A percentile compares a stretch with the other conserved stretches of the same genome.
Evolutionary conservation across 1,284 basidiomycete genomes (phyloP).

Genomic region (Bondarzewia mesenterica): DNA sequence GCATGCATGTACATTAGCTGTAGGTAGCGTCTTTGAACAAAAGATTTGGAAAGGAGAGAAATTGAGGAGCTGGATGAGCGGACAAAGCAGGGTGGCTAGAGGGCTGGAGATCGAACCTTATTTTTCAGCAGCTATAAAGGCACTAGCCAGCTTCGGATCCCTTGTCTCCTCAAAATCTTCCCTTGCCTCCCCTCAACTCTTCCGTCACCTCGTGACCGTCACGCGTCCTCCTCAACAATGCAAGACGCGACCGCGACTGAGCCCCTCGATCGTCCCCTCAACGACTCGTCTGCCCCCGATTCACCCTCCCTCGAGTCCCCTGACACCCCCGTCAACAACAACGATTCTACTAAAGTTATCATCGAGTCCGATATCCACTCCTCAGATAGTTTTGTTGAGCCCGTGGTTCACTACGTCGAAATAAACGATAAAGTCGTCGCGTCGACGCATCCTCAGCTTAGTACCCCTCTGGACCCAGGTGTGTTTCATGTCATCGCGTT

Average conservation of each 20-base stretch:
- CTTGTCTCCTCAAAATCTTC: constrained; percentile 64
- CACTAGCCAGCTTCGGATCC: constrained; percentile 58
- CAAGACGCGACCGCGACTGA: constrained; percentile 40
- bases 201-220: constrained; percentile 29
- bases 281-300: constrained; percentile 23
- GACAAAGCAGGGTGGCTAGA: constrained; percentile 37
- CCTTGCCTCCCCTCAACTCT: constrained; percentile 28
- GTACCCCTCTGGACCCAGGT: constrained; percentile 44
- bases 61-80: constrained; percentile 16
- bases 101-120: constrained; percentile 76
- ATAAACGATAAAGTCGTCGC: constrained; percentile 30
- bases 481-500: constrained; percentile 15
- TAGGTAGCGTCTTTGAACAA: constrained; percentile 1
- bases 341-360: constrained; percentile 30
- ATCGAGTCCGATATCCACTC: constrained; percentile 54
- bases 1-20: constrained; percentile 8
- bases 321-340: constrained; percentile 48
- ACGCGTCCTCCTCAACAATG: constrained; percentile 35
- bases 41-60: constrained; percentile 11
- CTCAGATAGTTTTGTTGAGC: constrained; percentile 47
- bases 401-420: constrained; percentile 29
- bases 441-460: constrained; percentile 37
- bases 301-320: constrained; percentile 44
- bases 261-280: constrained; percentile 24
- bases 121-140: constrained; percentile 70